Percentiles rank a stretch among this genome's conserved stretches.
Evolutionary conservation across 2,329 filamentous ascomycete genomes (phyloP).

Genomic region (Thermothelomyces thermophilus): DNA sequence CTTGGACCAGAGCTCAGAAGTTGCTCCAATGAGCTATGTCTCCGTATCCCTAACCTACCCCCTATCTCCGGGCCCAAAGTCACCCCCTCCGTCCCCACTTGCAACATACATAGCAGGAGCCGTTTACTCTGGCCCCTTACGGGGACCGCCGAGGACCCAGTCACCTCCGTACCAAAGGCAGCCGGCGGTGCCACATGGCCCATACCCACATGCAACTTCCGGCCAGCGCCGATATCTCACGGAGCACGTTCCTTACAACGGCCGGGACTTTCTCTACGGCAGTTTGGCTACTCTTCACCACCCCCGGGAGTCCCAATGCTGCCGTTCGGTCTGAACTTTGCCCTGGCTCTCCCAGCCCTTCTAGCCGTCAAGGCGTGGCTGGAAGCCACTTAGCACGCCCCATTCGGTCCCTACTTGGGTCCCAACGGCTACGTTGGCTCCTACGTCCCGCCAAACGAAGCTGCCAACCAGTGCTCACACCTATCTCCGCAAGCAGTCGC

Average conservation of each 20-base stretch:
- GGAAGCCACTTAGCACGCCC: no score
- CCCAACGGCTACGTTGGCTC: no score
- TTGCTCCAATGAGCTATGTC: conserved; percentile 10
- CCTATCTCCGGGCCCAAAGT: not conserved
- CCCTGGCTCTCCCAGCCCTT: no score
- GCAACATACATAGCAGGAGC: not conserved
- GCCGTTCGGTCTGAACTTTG: no score
- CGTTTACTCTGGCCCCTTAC: not conserved
- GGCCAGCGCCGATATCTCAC: not conserved
- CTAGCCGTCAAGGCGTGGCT: no score
- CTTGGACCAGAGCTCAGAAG: conserved; percentile 6
- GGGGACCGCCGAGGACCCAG: not conserved
- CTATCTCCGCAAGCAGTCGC: no score
- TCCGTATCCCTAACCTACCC: conserved; percentile 7
- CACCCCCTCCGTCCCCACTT: conserved; percentile 3
- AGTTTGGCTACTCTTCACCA: not conserved
- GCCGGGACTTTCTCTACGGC: no score
- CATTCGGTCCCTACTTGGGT: no score
- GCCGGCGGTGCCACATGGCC: conserved; percentile 3
- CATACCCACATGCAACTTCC: not conserved
- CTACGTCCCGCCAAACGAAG: no score
- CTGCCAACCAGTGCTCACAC: no score
- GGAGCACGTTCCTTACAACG: not conserved
- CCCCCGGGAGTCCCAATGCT: no score
- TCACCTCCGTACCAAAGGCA: not conserved